Evolutionary conservation across 2,329 filamentous ascomycete genomes (phyloP), one percentile per base, ranked within the genome.

Genomic region (Fusarium equiseti): DNA sequence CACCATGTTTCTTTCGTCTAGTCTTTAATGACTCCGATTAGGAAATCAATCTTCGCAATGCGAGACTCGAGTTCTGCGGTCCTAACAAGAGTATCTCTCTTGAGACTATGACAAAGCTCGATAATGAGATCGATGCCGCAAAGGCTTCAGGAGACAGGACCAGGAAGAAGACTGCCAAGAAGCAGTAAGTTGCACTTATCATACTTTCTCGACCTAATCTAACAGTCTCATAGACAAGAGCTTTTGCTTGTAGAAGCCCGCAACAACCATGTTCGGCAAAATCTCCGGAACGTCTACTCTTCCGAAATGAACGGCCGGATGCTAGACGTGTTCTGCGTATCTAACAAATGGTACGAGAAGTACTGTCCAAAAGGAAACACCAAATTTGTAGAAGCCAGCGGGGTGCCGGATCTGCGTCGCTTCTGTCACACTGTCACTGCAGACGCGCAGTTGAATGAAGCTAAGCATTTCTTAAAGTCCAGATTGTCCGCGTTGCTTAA

Each of bases 301-400:
- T 66, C 73, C 1, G 71, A 77, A 32, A 63, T 72, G 49, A 26
- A 73, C 3, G 66, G 70, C 8, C 63, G 66, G 10, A 45, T 12
- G 6, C 60, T 80, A 3, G 69, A 80, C 26, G 77, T 81, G 3
- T 81, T 81, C 50, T 81, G 78, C 44, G 75, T 81, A 1, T 80
- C 78, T 8, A 81, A 80, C 61, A 76, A 65, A 15, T 71, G 71
- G 46, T 81, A 81, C 60, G 73, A 80, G 43, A 77, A 79, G 52
- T 76, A 77, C 55, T 72, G 69, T 18, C 70, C 62, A 22, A 76
- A 77, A 50, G 78, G 78, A 15, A 75, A 77, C 48, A 43, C 40
- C 5, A 71, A 74, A 4, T 62, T 75, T 51, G 73, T 79, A 12
- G 42, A 63, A 4, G 76, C 73, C 8, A 80, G 77, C 29, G 77